Evolutionary conservation across 1,139 yeast genomes (phyloP), one percentile per base, ranked within the genome.

Genomic region (Geotrichum candidum): DNA sequence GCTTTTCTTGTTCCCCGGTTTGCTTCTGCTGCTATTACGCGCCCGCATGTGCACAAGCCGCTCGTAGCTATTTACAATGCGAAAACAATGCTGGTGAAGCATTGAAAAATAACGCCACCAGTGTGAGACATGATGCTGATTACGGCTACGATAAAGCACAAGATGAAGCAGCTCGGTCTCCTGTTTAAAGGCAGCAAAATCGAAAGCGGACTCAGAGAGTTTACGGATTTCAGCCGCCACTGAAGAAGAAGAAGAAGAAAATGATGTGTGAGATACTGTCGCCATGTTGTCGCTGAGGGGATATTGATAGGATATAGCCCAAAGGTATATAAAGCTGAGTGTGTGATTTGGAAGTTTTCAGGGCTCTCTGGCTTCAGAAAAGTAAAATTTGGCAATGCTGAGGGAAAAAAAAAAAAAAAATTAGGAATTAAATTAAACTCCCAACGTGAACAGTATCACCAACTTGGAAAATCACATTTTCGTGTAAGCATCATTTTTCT

Each of bases 101-200:
- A 60, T 60, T n/a, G 53, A 41, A 22, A 60, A 50, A 35, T 60
- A 53, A 9, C 29, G 41, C 62, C 62, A 60, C 62, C 62, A 60
- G 52, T 56, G 50, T 7, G 62, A 60, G 1, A 60, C 59, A 38
- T 53, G 62, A 27, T 60, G 62, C 55, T 60, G 62, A 27, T 60
- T 60, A 7, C 48, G 51, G 29, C 33, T 60, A 10, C 57, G 54
- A 31, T 56, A 48, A 23, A 52, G 35, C 18, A 60, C 38, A 3
- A 60, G 31, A 31, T 56, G 57, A 11, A 56, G 25, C 4, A 60
- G 23, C 41, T 56, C 57, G 9, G 46, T 29, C 38, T 60, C 62
- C n/a, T 45, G 50, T n/a, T 52, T 41, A 41, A 59, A 56, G 5
- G 61, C 58, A 13, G 18, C 56, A 18, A 54, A 15, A 51, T 59